Percentiles rank a stretch among this genome's conserved stretches.
These are phyloP conservation scores for Gamsiella multidivaricata DNA, from an alignment of 192 early-diverging fungal species.

Conservation along the genomic window DNA sequence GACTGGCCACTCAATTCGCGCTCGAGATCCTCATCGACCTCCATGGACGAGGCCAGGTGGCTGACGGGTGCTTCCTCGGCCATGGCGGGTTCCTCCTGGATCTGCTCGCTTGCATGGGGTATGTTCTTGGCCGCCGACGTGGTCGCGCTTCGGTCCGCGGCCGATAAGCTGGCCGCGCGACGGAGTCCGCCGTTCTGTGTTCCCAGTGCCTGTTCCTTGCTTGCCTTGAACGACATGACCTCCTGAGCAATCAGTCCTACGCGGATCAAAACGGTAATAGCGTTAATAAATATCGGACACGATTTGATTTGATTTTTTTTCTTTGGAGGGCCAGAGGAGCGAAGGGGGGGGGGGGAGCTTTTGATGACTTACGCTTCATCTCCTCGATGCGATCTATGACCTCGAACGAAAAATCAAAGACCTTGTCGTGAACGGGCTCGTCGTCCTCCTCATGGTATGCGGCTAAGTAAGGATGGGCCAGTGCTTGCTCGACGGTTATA, in stretches of 20 bases:
- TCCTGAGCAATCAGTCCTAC: slow-evolving; percentile 84
- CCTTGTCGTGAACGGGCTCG: slow-evolving; percentile 77
- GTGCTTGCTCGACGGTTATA: slow-evolving; percentile 92
- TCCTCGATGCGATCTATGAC: slow-evolving; percentile 77
- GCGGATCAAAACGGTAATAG: slow-evolving; percentile 56
- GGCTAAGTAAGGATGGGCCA: slow-evolving; percentile 92
- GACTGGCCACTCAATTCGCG: slow-evolving; percentile 61
- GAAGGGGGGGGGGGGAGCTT: too few species aligned
- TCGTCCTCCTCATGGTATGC: slow-evolving; percentile 92
- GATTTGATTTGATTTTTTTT: too few species aligned
- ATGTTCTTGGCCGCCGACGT: slow-evolving; percentile 50
- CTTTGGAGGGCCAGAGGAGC: too few species aligned
- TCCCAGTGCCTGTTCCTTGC: slow-evolving; percentile 61
- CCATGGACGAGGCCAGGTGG: slow-evolving; percentile 55
- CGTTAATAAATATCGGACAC: slow-evolving; percentile 61
- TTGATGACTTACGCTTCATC: slow-evolving; percentile 77
- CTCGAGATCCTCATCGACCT: slow-evolving; percentile 65
- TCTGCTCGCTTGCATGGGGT: slow-evolving; percentile 56
- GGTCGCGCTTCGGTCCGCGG: slow-evolving; percentile 57
- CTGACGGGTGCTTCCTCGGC: slow-evolving; percentile 46
- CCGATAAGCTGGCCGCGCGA: slow-evolving; percentile 56
- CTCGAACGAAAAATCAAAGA: slow-evolving; percentile 91
- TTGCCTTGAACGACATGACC: slow-evolving; percentile 81
- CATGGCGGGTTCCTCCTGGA: slow-evolving; percentile 57
- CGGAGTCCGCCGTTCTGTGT: slow-evolving; percentile 33